Conservation (phyloP, 2,329 filamentous ascomycete genomes). For the Aspergillus tubingensis region DNA sequence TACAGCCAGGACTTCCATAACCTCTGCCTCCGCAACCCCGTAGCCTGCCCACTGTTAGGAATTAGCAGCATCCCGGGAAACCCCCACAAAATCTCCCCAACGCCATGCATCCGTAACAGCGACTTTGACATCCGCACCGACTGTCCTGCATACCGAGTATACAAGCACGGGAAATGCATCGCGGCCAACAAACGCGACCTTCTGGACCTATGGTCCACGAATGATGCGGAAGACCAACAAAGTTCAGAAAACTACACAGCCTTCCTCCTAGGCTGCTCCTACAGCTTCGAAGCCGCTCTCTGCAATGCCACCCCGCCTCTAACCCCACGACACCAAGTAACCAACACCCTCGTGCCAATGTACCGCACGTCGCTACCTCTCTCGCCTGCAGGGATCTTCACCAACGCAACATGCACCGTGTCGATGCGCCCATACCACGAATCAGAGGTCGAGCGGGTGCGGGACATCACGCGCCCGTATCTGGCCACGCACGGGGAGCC, state of each 20-base stretch:
- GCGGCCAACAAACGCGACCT: slow-evolving; percentile 47
- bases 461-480: slow-evolving; percentile 58
- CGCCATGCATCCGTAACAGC: slow-evolving; percentile 23
- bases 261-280: slow-evolving; percentile 66
- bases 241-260: slow-evolving; percentile 54
- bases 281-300: slow-evolving; percentile 64
- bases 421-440: slow-evolving; percentile 63
- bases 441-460: slow-evolving; percentile 54
- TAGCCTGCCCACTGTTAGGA: slow-evolving; percentile 63
- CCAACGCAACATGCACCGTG: slow-evolving; percentile 57
- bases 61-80: slow-evolving; percentile 47
- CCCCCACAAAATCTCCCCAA: slow-evolving; percentile 21
- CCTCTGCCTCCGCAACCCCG: slow-evolving; percentile 63
- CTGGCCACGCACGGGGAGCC: slow-evolving; percentile 64
- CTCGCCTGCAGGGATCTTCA: slow-evolving; percentile 61
- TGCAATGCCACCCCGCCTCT: slow-evolving; percentile 47
- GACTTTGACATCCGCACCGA: slow-evolving; percentile 61
- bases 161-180: slow-evolving; percentile 50
- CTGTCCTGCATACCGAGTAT: slow-evolving; percentile 61
- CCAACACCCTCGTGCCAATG: slow-evolving; percentile 60
- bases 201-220: slow-evolving; percentile 53
- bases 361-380: slow-evolving; percentile 61
- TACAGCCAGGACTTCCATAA: slow-evolving; percentile 61
- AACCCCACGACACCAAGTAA: slow-evolving; percentile 52
- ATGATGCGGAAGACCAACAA: too few relatives aligned